These are phyloP conservation scores for Somion occarium DNA, from an alignment of 1,284 basidiomycete species.

Conservation along the genomic window DNA sequence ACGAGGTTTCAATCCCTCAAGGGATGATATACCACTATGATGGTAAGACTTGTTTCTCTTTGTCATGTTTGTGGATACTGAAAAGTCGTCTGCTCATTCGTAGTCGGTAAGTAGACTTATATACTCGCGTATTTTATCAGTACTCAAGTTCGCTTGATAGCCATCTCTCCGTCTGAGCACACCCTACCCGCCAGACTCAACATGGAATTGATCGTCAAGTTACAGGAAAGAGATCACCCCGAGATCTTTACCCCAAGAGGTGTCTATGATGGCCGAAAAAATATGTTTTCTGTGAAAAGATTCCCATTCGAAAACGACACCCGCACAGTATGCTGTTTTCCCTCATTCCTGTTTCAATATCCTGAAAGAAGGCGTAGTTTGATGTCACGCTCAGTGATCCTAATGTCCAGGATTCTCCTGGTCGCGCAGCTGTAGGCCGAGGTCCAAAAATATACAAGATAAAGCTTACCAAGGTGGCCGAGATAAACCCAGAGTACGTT, in stretches of 20 bases:
- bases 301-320: conserved; percentile 51
- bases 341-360: conserved; percentile 6
- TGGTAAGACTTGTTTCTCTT: conserved; percentile 39
- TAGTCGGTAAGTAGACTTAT: conserved; percentile 50
- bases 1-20: conserved; percentile 52
- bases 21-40: conserved; percentile 70
- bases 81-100: conserved; percentile 8
- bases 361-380: conserved; percentile 38
- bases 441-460: conserved; percentile 59
- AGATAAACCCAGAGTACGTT: conserved; percentile 71
- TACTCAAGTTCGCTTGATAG: conserved; percentile 24
- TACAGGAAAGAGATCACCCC: conserved; percentile 54
- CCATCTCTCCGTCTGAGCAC: conserved; percentile 64
- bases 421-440: conserved; percentile 8
- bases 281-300: conserved; percentile 56
- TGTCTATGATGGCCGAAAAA: conserved; percentile 77
- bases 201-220: conserved; percentile 55
- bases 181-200: conserved; percentile 59
- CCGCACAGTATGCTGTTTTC: conserved; percentile 38
- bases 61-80: conserved; percentile 9
- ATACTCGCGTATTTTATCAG: neutral
- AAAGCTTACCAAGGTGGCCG: conserved; percentile 59
- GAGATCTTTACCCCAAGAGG: conserved; percentile 59
- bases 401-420: conserved; percentile 13
- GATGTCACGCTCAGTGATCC: conserved; percentile 47